Evolutionary conservation across 129 eudicot species (phyloP), one percentile per base, ranked within the genome.

Genomic region (Flaveria brownii): DNA sequence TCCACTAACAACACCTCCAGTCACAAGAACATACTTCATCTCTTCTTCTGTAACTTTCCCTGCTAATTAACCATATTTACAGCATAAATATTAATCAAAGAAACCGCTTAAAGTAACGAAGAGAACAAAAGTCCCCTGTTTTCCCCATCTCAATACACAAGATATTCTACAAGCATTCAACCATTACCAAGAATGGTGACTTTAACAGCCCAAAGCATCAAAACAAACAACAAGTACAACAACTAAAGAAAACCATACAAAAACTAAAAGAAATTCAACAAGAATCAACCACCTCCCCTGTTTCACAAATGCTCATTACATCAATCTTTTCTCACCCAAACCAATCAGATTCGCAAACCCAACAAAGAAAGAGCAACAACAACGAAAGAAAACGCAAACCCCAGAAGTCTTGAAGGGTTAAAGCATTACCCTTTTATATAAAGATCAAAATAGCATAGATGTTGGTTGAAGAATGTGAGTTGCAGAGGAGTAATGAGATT

Each of bases 1-100:
- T 0, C 97, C 97, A 75, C 97, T 91, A 43, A 91, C 97, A 62
- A 91, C 97, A 26, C 97, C 97, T 41, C 97, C 97, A 5, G 95
- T 91, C 75, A 91, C 97, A 79, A 91, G 83, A 4, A 88, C 97
- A 76, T 91, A 91, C 84, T 91, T 91, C 97, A 91, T 91, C 70
- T 54, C 73, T 72, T 39, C 50, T 26, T 50, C 17, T 39, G 14
- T 33, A 18, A 8, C 5, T 59, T 9, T 4, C 26, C 70, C 83
- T 72, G 43, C 54, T 28, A 66, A 73, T 55, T 26, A 71, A 77
- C 54, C 50, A 71, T 43, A 30, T 30, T 30, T 30, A 30, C 36
- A 30, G 36, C 36, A 30, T 30, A 30, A n/a, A 8, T 56, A 8
- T 12, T 5, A 60, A 60, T 8, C 25, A 59, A 59, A 5, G 1